phyloP scores from a whole-genome alignment of 305 asterid species.

The Fraxinus latifolia region DNA sequence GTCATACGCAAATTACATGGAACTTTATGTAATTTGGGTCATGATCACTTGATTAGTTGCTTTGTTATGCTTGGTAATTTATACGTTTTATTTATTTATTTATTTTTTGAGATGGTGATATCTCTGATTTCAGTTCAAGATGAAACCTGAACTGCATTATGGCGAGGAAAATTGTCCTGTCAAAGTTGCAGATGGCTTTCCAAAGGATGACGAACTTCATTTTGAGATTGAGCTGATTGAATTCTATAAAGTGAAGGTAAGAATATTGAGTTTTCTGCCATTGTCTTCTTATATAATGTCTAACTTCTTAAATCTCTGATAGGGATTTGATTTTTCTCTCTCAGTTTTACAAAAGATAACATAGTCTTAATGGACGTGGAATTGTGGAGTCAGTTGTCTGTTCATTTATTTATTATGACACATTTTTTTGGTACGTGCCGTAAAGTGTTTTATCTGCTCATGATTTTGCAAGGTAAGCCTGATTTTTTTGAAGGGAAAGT shows the following conservation, averaged over 20 bases:
- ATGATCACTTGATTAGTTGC: conserved; percentile 6
- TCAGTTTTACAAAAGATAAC: neutral
- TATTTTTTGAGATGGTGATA: conserved; percentile 4
- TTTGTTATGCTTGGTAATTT: neutral
- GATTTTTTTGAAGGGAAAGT: neutral
- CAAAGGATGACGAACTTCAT: conserved; percentile 92
- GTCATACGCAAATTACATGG: neutral
- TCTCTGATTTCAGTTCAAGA: conserved; percentile 65
- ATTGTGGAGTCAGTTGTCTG: neutral
- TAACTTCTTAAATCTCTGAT: neutral
- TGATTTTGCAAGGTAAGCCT: neutral
- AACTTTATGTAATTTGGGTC: neutral
- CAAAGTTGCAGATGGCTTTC: conserved; percentile 68
- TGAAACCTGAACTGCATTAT: conserved; percentile 93
- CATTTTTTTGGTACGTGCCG: neutral
- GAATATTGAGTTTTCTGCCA: conserved; percentile 24
- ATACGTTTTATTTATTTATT: neutral
- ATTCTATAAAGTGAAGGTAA: conserved; percentile 86
- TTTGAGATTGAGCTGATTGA: conserved; percentile 91
- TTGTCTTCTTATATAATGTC: neutral
- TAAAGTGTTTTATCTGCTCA: neutral
- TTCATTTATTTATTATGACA: neutral
- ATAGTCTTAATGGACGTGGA: neutral
- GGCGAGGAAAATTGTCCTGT: conserved; percentile 88
- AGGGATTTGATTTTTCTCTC: neutral